Conservation (phyloP, 306 rosid species). For the Dryas alaskensis region DNA sequence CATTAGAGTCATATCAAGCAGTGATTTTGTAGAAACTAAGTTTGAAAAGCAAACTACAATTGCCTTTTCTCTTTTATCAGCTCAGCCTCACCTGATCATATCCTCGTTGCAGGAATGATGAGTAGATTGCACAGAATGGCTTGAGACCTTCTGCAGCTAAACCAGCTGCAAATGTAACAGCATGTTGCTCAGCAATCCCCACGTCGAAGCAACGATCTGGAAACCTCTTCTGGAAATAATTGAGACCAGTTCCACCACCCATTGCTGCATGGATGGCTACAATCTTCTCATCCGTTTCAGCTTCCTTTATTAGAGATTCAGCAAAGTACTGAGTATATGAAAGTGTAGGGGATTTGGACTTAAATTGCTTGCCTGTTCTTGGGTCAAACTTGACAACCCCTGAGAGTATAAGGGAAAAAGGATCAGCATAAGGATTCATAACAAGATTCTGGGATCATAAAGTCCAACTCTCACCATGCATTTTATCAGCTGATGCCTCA, state of each 20-base stretch:
- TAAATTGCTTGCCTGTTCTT: constrained; percentile 72
- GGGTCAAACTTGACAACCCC: constrained; percentile 91
- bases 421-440: constrained; percentile 12
- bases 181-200: constrained; percentile 95
- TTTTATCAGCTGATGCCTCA: constrained; percentile 71
- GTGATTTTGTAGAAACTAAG: neutral
- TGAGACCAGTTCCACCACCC: constrained; percentile 94
- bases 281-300: constrained; percentile 64
- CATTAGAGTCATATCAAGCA: neutral
- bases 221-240: constrained; percentile 77
- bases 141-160: constrained; percentile 92
- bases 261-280: constrained; percentile 97
- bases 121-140: constrained; percentile 89
- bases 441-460: neutral
- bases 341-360: constrained; percentile 60
- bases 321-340: constrained; percentile 80
- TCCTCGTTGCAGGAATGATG: constrained; percentile 90
- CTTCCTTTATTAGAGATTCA: constrained; percentile 84
- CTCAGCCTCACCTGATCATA: constrained; percentile 88
- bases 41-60: neutral
- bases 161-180: constrained; percentile 95
- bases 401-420: constrained; percentile 28
- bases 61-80: neutral
- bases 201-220: constrained; percentile 91
- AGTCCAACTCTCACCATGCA: constrained; percentile 65